These are phyloP conservation scores for Capronia epimyces DNA, from an alignment of 2,329 filamentous ascomycete species.

Conservation along the genomic window DNA sequence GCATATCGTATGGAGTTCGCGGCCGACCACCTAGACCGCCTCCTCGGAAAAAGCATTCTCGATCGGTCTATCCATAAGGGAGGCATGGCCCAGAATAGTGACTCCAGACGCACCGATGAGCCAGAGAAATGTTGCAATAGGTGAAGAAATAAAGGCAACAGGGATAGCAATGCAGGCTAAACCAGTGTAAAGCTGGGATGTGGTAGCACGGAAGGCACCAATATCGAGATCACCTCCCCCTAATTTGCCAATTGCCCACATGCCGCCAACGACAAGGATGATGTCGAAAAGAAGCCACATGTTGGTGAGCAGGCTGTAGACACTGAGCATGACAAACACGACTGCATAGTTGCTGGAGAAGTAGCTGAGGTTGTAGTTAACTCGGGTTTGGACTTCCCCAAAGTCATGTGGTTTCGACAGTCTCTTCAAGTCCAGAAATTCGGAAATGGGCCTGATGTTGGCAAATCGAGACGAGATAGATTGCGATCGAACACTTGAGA, in stretches of 20 bases:
- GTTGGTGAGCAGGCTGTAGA: constrained; percentile 76
- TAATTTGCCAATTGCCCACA: constrained; percentile 88
- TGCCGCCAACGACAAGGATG: constrained; percentile 69
- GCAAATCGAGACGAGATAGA: constrained; percentile 77
- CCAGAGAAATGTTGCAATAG: constrained; percentile 83
- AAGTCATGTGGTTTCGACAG: constrained; percentile 92
- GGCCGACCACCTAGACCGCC: constrained; percentile 99
- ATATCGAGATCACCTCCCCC: constrained; percentile 83
- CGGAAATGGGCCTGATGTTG: constrained; percentile 82
- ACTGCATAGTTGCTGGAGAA: constrained; percentile 98
- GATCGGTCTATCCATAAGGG: constrained; percentile 96
- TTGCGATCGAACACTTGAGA: constrained; percentile 74
- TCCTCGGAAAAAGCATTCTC: constrained; percentile 99
- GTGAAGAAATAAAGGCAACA: constrained; percentile 76
- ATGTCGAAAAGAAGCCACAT: constrained; percentile 4
- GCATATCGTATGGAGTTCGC: constrained; percentile 90
- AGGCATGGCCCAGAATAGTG: constrained; percentile 87
- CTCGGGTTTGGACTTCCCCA: constrained; percentile 76
- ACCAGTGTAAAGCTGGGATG: constrained; percentile 89
- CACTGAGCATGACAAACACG: constrained; percentile 88
- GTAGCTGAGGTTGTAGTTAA: constrained; percentile 95
- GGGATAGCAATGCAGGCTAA: constrained; percentile 79
- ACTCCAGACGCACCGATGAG: constrained; percentile 92
- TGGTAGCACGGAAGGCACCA: constrained; percentile 73
- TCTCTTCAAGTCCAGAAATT: constrained; percentile 95